Conservation (phyloP, 1,139 yeast species). For the Taphrina deformans region DNA sequence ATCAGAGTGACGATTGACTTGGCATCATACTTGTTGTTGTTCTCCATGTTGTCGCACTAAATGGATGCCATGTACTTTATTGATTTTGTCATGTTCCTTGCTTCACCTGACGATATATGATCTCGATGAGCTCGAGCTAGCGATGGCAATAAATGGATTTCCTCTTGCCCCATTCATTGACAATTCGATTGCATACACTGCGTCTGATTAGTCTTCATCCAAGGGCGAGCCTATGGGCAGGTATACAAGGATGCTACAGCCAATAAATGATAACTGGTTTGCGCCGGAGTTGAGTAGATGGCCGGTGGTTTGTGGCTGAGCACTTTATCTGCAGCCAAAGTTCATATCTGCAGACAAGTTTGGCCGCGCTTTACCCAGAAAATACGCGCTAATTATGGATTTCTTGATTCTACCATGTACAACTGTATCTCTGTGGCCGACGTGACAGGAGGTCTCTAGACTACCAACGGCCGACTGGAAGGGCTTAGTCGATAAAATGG, state of each 20-base stretch:
- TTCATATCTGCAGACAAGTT: background rate
- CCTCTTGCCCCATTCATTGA: too few species aligned
- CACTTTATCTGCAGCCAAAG: background rate
- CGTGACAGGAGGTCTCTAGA: background rate
- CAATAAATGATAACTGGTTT: too few species aligned
- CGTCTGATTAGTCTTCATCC: too few species aligned
- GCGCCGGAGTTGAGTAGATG: background rate
- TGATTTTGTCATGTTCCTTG: too few species aligned
- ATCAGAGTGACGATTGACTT: slow-evolving; percentile 28
- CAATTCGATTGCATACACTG: too few species aligned
- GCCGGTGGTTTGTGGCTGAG: background rate
- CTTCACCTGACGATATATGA: too few species aligned
- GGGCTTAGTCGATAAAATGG: slow-evolving; percentile 25
- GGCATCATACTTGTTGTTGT: slow-evolving; percentile 18
- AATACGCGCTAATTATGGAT: background rate
- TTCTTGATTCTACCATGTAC: background rate
- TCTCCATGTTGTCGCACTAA: too few species aligned
- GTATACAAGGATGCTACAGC: too few species aligned
- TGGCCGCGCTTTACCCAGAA: background rate
- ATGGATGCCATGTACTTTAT: too few species aligned
- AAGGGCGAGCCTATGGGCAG: too few species aligned
- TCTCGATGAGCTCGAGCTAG: too few species aligned
- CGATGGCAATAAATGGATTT: too few species aligned
- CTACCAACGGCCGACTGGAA: background rate
- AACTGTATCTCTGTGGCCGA: background rate